phyloP scores from a whole-genome alignment of 176 grass and related monocot genomes.

The Oryza meridionalis region DNA sequence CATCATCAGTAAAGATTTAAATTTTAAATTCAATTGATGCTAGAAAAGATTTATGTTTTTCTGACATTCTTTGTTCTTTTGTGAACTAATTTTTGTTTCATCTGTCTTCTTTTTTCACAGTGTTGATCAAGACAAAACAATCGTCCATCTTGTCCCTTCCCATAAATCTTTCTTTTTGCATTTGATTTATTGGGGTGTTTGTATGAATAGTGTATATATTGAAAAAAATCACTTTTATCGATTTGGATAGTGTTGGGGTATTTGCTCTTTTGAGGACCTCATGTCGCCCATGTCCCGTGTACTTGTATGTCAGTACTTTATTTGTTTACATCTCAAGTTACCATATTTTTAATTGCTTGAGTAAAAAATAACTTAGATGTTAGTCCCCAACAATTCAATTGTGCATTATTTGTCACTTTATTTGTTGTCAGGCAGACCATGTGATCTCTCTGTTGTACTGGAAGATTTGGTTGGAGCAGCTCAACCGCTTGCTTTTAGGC shows the following conservation, averaged over 20 bases:
- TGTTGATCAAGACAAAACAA: neutral
- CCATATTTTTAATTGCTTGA: neutral
- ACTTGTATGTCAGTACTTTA: neutral
- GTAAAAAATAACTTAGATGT: neutral
- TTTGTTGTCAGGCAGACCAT: conserved; percentile 79
- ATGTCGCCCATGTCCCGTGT: neutral
- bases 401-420: conserved; percentile 36
- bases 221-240: neutral
- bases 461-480: conserved; percentile 73
- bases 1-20: neutral
- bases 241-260: neutral
- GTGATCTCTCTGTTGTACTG: conserved; percentile 59
- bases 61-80: neutral
- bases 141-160: neutral
- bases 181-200: neutral
- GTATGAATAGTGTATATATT: neutral
- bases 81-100: neutral
- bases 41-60: neutral
- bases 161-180: neutral
- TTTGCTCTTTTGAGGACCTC: neutral
- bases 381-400: neutral
- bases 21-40: neutral
- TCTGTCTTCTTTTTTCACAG: neutral
- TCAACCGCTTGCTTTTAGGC: conserved; percentile 58
- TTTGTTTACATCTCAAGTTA: neutral